Percentiles rank a stretch among this genome's conserved stretches.
Evolutionary conservation across 2,329 filamentous ascomycete genomes (phyloP).

Genomic region (Sclerotinia subarctica): DNA sequence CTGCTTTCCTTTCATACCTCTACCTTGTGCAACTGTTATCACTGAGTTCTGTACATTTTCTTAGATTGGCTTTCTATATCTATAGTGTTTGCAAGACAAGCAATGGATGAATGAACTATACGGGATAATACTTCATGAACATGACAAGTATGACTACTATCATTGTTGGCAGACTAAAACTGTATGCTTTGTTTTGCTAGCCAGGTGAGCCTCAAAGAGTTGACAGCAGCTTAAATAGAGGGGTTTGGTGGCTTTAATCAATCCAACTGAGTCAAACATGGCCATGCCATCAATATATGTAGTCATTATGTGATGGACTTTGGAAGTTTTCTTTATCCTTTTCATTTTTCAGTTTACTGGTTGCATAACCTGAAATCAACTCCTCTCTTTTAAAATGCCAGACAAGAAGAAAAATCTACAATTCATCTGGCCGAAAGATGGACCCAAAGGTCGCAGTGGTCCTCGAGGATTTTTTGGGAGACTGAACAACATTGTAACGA

Average conservation of each 20-base stretch:
- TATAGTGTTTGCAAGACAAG: not conserved
- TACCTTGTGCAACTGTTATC: not conserved
- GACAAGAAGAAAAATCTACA: constrained; percentile 23
- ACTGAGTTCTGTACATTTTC: not conserved
- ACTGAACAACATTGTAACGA: constrained; percentile 40
- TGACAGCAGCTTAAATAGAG: not conserved
- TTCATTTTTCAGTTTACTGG: not conserved
- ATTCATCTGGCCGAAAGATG: constrained; percentile 38
- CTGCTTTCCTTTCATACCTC: not conserved
- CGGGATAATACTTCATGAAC: not conserved
- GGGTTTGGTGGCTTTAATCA: not conserved
- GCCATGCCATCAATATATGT: not conserved
- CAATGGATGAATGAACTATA: not conserved
- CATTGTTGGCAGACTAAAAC: not conserved
- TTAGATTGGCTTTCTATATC: constrained; percentile 11
- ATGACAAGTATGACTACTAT: constrained; percentile 5
- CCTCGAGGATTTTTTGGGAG: constrained; percentile 34
- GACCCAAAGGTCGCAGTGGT: constrained; percentile 26
- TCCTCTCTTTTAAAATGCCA: not conserved
- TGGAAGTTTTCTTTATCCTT: not conserved
- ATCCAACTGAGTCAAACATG: not conserved
- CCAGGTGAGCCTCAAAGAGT: not conserved
- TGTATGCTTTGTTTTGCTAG: not conserved
- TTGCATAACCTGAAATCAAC: not conserved
- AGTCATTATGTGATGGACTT: not conserved